Percentiles rank a stretch among this genome's conserved stretches.
These are phyloP conservation scores for Mycena chlorophos DNA, from an alignment of 768 basidiomycete genomes.

Conservation along the genomic window DNA sequence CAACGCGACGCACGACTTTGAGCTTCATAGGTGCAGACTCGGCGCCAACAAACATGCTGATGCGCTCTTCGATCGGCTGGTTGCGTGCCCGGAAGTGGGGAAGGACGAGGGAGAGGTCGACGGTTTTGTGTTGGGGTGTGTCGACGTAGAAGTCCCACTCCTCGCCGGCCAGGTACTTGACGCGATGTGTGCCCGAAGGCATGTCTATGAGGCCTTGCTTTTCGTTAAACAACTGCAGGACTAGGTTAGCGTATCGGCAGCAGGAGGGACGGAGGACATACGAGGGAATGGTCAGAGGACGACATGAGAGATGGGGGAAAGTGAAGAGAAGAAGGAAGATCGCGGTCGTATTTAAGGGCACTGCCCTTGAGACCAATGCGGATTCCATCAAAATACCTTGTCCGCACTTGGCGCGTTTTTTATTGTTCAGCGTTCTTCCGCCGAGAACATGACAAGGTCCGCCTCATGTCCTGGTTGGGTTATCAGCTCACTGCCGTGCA, in stretches of 20 bases:
- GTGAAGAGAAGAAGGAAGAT: too few species aligned
- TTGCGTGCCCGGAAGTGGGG: conserved; percentile 78
- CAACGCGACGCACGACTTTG: conserved; percentile 61
- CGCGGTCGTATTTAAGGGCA: too few species aligned
- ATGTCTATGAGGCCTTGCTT: conserved; percentile 22
- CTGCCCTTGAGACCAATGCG: too few species aligned
- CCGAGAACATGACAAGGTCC: too few species aligned
- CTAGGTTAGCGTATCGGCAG: not conserved
- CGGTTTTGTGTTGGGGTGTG: conserved; percentile 45
- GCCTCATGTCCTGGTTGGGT: too few species aligned
- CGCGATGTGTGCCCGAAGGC: conserved; percentile 56
- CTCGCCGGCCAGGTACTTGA: conserved; percentile 60
- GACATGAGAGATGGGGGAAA: conserved; percentile 10
- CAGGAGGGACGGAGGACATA: conserved; percentile 16
- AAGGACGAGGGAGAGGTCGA: conserved; percentile 68
- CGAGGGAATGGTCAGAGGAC: conserved; percentile 41
- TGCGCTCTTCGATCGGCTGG: conserved; percentile 70
- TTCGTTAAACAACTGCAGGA: conserved; percentile 13
- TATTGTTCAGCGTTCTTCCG: too few species aligned
- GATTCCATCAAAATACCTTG: too few species aligned
- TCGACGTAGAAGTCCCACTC: conserved; percentile 71
- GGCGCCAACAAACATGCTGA: conserved; percentile 66
- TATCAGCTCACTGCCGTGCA: too few species aligned
- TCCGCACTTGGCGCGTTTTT: too few species aligned
- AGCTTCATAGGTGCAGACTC: conserved; percentile 58